phyloP scores from a whole-genome alignment of 129 eudicot species.

The Ambrosia trifida region DNA sequence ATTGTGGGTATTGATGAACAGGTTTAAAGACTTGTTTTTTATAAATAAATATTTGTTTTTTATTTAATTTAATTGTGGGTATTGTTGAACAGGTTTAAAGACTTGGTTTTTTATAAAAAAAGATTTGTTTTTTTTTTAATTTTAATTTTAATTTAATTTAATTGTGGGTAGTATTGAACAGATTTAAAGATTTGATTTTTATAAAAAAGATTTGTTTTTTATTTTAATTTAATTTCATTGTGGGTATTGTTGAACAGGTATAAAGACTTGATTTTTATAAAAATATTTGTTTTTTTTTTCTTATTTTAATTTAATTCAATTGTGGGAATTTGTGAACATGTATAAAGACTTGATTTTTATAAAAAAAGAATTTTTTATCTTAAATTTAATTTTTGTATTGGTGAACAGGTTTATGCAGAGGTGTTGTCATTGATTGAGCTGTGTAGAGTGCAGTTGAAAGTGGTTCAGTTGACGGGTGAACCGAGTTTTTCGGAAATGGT shows the following conservation, averaged over 20 bases:
- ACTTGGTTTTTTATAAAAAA: not conserved
- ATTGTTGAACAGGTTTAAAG: not conserved
- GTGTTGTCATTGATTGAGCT: constrained; percentile 64
- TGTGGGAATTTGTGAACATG: too few relatives aligned
- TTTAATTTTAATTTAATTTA: too few relatives aligned
- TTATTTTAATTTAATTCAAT: not conserved
- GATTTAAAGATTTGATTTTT: not conserved
- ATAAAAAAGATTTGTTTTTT: not conserved
- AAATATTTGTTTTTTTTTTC: not conserved
- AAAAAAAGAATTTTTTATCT: not conserved
- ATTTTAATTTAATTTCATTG: too few relatives aligned
- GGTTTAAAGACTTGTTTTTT: too few relatives aligned
- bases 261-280: not conserved
- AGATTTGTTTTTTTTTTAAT: not conserved
- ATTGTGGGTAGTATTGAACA: too few relatives aligned
- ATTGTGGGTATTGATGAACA: too few relatives aligned
- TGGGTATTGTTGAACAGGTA: too few relatives aligned
- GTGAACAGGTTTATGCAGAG: constrained; percentile 75
- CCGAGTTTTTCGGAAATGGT: constrained; percentile 43
- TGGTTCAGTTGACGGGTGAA: constrained; percentile 66
- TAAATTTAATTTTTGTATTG: not conserved
- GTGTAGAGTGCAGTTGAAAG: constrained; percentile 79
- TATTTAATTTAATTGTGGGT: too few relatives aligned
- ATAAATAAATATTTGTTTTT: not conserved
- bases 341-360: not conserved